Percentiles rank a stretch among this genome's conserved stretches.
These are phyloP conservation scores for Allantophomopsis cytisporea DNA, from an alignment of 2,329 filamentous ascomycete species.

Conservation along the genomic window DNA sequence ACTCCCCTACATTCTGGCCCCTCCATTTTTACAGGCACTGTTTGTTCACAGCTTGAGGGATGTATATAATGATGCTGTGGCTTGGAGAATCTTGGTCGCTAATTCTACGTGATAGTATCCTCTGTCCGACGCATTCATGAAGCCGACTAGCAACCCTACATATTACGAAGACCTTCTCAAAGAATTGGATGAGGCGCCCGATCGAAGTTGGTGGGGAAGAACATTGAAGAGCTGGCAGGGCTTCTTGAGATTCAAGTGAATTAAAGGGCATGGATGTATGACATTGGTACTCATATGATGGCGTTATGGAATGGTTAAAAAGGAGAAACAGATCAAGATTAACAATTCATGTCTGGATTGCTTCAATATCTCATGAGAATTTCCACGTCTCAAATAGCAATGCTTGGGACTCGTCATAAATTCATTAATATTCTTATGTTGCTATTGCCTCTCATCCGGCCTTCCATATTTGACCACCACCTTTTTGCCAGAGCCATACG, in stretches of 20 bases:
- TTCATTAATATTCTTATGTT: too few relatives aligned
- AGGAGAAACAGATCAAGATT: too few relatives aligned
- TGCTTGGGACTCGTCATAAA: too few relatives aligned
- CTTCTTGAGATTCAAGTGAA: slow-evolving; percentile 40
- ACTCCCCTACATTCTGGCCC: background rate
- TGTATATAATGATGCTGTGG: background rate
- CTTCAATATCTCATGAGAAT: too few relatives aligned
- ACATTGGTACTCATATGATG: too few relatives aligned
- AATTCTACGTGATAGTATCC: slow-evolving; percentile 24
- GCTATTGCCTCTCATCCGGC: background rate
- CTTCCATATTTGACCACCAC: slow-evolving; percentile 15
- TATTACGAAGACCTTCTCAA: slow-evolving; percentile 47
- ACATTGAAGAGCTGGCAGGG: slow-evolving; percentile 41
- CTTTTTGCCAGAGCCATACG: slow-evolving; percentile 56
- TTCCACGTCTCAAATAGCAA: too few relatives aligned
- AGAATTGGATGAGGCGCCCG: slow-evolving; percentile 51
- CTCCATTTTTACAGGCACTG: background rate
- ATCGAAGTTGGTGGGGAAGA: slow-evolving; percentile 36
- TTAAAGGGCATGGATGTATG: too few relatives aligned
- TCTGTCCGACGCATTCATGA: slow-evolving; percentile 34
- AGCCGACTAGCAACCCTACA: slow-evolving; percentile 47
- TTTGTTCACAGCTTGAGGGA: background rate
- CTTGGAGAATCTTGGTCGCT: background rate
- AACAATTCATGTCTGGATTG: too few relatives aligned
- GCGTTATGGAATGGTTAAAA: too few relatives aligned